A percentile compares a stretch with the other conserved stretches of the same genome.
phyloP scores from a whole-genome alignment of 2,329 filamentous ascomycete species.

The Fusarium armeniacum region DNA sequence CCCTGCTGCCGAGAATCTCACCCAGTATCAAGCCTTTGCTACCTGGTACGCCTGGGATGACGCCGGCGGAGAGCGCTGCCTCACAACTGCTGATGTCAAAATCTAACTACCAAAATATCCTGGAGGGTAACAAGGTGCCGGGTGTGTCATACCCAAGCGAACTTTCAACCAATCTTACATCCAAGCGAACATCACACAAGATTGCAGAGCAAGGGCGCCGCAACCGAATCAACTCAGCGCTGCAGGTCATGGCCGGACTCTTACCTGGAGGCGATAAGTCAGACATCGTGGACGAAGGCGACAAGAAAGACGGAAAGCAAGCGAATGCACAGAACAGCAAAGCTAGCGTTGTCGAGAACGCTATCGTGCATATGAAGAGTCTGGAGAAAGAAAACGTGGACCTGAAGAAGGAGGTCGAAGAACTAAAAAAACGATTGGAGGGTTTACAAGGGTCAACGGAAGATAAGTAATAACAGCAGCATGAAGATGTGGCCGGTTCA shows the following conservation, averaged over 20 bases:
- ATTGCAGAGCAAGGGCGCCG: conserved; percentile 95
- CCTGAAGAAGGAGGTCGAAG: conserved; percentile 72
- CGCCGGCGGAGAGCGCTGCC: conserved; percentile 70
- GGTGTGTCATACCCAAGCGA: conserved; percentile 92
- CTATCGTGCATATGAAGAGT: conserved; percentile 93
- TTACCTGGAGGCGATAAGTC: conserved; percentile 72
- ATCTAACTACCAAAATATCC: conserved; percentile 97
- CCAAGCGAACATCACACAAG: conserved; percentile 97
- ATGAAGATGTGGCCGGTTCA: conserved; percentile 5
- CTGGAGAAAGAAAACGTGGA: conserved; percentile 80
- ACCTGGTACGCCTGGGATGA: conserved; percentile 68
- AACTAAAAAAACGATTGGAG: conserved; percentile 53
- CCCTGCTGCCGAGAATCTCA: conserved; percentile 88
- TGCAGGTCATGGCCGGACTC: conserved; percentile 90
- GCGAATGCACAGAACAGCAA: conserved; percentile 82
- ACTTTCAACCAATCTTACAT: conserved; percentile 92
- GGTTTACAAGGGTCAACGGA: conserved; percentile 41
- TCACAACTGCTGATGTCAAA: conserved; percentile 89
- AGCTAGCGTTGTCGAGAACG: conserved; percentile 96
- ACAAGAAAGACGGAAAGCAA: conserved; percentile 64
- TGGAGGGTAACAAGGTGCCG: conserved; percentile 91
- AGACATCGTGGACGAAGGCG: conserved; percentile 60
- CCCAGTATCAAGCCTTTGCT: conserved; percentile 94
- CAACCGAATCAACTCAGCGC: conserved; percentile 93
- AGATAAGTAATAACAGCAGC: conserved; percentile 28